Evolutionary conservation across 352 stramenopile species (phyloP), one percentile per base, ranked within the genome.

Genomic region (Globisporangium uncinulatum): DNA sequence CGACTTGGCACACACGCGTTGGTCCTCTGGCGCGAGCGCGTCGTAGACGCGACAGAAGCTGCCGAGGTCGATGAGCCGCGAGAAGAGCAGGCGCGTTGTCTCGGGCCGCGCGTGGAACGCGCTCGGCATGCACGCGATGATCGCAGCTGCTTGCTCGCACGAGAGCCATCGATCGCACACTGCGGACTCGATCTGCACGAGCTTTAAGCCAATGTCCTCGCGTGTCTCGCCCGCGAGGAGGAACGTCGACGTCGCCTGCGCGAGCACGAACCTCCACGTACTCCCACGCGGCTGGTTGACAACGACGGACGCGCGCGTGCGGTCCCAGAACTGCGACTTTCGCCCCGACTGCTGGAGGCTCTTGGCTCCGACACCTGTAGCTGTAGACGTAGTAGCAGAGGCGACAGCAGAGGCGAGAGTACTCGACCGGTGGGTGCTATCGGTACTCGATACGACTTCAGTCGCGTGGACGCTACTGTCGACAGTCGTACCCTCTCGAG

Each of bases 131-230:
- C 83, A 90, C 51, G 73, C 54, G 48, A 93, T 74, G 61, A 93
- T 91, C 59, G 84, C 69, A 6, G 73, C 68, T 0, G 79, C 83
- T 44, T 91, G 83, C 14, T 73, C 73, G 32, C 73, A 82, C 9
- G 76, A 81, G n/a, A 94, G 71, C 78, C 81, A 91, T 4, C 81
- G 82, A 51, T 89, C 79, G 37, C 79, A 90, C 17, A 90, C 73
- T 0, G 76, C 74, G 13, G 77, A 87, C 63, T 94, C 82, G 47
- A 94, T 89, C 63, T 91, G 79, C 44, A 91, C 79, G 56, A 94
- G 70, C 57, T 91, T 90, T 36, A 89, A 69, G 20, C 72, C 76
- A 51, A 92, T 73, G n/a, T 69, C 75, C 56, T 90, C 79, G 54
- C 82, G 88, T 3, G 70, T 86, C 13, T 67, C 65, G 3, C 73